Evolutionary conservation across 2,329 filamentous ascomycete species (phyloP).

Genomic region (Stagonosporopsis tanaceti): DNA sequence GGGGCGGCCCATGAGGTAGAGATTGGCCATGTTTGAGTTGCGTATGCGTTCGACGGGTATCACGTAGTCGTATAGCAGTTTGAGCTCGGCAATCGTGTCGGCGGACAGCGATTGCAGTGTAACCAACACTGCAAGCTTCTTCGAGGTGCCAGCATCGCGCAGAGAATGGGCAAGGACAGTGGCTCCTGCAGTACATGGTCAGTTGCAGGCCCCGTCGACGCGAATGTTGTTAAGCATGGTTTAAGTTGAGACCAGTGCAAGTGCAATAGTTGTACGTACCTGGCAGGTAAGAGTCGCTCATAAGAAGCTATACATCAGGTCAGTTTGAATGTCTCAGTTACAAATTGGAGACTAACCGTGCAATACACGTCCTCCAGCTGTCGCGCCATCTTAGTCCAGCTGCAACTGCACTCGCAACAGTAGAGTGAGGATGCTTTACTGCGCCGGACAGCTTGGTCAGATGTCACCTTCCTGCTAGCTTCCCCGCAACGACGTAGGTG

Average conservation of each 20-base stretch:
- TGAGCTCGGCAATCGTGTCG: conserved; percentile 79
- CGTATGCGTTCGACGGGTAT: conserved; percentile 82
- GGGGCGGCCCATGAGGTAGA: conserved; percentile 88
- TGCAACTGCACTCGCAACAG: conserved; percentile 7
- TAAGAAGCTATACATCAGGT: conserved; percentile 72
- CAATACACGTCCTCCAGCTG: conserved; percentile 68
- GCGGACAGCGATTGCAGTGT: conserved; percentile 80
- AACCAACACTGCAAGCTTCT: conserved; percentile 84
- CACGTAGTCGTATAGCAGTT: conserved; percentile 86
- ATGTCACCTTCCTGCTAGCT: conserved; percentile 25
- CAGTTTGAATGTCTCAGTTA: conserved; percentile 34
- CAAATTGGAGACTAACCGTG: conserved; percentile 59
- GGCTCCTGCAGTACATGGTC: conserved; percentile 68
- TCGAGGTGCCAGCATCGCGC: conserved; percentile 85
- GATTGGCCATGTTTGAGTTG: conserved; percentile 79
- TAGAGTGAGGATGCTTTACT: conserved; percentile 1
- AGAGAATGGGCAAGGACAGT: conserved; percentile 94
- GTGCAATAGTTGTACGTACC: conserved; percentile 61
- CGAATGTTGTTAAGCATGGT: background rate
- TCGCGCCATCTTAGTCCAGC: conserved; percentile 40
- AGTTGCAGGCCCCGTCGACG: background rate
- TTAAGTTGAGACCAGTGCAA: no score
- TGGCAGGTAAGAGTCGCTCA: conserved; percentile 92
- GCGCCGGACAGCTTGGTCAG: conserved; percentile 15
- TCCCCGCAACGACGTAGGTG: conserved; percentile 38